These are phyloP conservation scores for Mucuna pruriens DNA, from an alignment of 306 rosid species.

Conservation along the genomic window DNA sequence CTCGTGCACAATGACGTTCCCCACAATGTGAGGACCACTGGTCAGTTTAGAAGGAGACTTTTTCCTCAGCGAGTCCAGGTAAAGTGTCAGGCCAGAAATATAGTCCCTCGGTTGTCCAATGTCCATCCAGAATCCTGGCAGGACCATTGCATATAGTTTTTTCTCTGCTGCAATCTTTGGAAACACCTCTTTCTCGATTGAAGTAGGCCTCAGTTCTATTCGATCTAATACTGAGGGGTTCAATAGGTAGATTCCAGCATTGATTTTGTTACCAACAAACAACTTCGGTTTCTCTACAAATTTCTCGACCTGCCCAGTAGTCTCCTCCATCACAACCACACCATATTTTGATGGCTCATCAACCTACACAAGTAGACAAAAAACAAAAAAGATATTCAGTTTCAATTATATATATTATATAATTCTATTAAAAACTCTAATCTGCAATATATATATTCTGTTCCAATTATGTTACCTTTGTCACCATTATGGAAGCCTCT, in stretches of 20 bases:
- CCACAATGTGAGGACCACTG: conserved; percentile 77
- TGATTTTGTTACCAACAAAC: conserved; percentile 98
- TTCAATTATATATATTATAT: no score
- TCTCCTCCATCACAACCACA: conserved; percentile 92
- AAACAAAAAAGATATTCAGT: conserved; percentile 30
- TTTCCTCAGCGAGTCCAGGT: conserved; percentile 83
- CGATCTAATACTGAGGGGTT: conserved; percentile 88
- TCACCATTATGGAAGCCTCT: conserved; percentile 98
- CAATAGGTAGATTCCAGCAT: conserved; percentile 94
- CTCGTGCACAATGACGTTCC: conserved; percentile 90
- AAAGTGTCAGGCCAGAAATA: conserved; percentile 83
- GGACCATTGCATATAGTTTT: conserved; percentile 93
- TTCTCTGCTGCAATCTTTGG: conserved; percentile 85
- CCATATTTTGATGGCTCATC: conserved; percentile 99
- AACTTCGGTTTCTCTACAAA: conserved; percentile 97
- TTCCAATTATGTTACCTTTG: conserved; percentile 67
- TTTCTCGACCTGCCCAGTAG: conserved; percentile 87
- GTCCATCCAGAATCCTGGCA: conserved; percentile 99
- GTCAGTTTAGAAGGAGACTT: conserved; percentile 75
- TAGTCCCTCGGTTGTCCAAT: conserved; percentile 98
- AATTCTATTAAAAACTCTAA: conserved; percentile 1
- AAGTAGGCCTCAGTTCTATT: conserved; percentile 90
- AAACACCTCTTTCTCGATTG: conserved; percentile 97
- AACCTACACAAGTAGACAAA: conserved; percentile 60
- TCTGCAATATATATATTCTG: not conserved